Percentiles rank a stretch among this genome's conserved stretches.
These are phyloP conservation scores for Mycena olivaceomarginata DNA, from an alignment of 768 basidiomycete species.

Conservation along the genomic window DNA sequence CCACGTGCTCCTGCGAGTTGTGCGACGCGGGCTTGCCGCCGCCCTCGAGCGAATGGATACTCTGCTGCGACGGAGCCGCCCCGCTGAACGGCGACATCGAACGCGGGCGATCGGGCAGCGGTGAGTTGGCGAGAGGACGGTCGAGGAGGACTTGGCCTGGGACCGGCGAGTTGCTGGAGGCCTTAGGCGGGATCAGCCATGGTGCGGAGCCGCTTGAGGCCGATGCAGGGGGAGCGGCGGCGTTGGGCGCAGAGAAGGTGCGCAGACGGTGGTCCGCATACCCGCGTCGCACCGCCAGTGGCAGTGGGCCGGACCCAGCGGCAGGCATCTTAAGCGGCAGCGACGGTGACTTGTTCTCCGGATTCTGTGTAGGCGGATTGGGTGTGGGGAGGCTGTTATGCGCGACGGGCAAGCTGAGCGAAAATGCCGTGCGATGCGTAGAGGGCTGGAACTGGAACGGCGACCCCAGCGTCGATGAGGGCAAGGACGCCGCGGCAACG, in stretches of 20 bases:
- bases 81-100: slow-evolving; percentile 39
- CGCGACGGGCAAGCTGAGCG: slow-evolving; percentile 28
- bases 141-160: not conserved
- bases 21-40: not conserved
- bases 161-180: slow-evolving; percentile 6
- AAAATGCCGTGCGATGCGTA: slow-evolving; percentile 25
- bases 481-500: not conserved
- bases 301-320: not conserved
- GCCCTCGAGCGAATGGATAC: slow-evolving; percentile 9
- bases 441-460: slow-evolving; percentile 34
- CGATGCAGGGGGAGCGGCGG: not conserved
- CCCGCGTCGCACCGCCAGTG: slow-evolving; percentile 40
- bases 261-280: slow-evolving; percentile 44
- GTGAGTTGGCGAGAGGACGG: slow-evolving; percentile 22
- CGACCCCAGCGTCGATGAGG: not conserved
- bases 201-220: not conserved
- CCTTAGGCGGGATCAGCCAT: slow-evolving; percentile 29
- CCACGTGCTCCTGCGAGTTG: slow-evolving; percentile 51
- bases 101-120: slow-evolving; percentile 35
- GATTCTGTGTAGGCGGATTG: not conserved
- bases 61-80: not conserved
- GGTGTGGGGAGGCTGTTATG: slow-evolving; percentile 4
- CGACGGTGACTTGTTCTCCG: slow-evolving; percentile 28
- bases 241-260: slow-evolving; percentile 48
- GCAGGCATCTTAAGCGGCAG: slow-evolving; percentile 12